Conservation (phyloP, 73 alveolate species). For the Paramecium biaurelia region DNA sequence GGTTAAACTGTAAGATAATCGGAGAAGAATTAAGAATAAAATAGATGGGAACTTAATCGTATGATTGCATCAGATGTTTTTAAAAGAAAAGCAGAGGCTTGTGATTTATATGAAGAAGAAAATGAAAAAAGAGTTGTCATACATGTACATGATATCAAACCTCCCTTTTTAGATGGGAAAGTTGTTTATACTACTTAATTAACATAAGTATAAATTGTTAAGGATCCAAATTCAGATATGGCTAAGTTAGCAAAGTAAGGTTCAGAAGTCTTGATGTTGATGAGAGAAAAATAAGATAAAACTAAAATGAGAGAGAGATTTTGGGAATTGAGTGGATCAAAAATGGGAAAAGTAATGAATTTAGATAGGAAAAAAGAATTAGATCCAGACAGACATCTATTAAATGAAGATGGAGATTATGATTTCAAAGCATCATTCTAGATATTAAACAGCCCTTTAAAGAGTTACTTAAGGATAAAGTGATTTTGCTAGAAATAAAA, state of each 20-base stretch:
- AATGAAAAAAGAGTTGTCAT: slow-evolving; percentile 94
- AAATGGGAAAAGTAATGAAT: slow-evolving; percentile 76
- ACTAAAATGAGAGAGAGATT: slow-evolving; percentile 95
- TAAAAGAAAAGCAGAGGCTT: slow-evolving; percentile 66
- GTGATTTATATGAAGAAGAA: slow-evolving; percentile 78
- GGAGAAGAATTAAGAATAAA: slow-evolving; percentile 91
- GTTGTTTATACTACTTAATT: slow-evolving; percentile 92
- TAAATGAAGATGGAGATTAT: slow-evolving; percentile 80
- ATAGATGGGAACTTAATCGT: slow-evolving; percentile 98
- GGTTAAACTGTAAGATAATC: slow-evolving; percentile 71
- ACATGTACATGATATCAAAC: slow-evolving; percentile 97
- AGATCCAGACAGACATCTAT: slow-evolving; percentile 72
- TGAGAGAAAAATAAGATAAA: slow-evolving; percentile 93
- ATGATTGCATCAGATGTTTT: slow-evolving; percentile 94
- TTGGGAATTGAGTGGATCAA: slow-evolving; percentile 90
- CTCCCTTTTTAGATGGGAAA: slow-evolving; percentile 98
- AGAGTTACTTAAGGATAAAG: slow-evolving; percentile 88
- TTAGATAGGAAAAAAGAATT: slow-evolving; percentile 72
- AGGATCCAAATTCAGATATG: slow-evolving; percentile 98
- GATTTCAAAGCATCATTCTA: slow-evolving; percentile 84
- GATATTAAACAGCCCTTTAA: slow-evolving; percentile 88
- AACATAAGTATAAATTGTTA: slow-evolving; percentile 96
- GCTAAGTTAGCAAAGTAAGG: slow-evolving; percentile 98
- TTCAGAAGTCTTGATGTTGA: slow-evolving; percentile 84
- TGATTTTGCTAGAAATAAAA: slow-evolving; percentile 90